Evolutionary conservation across 768 basidiomycete species (phyloP).

Genomic region (Gymnopilus dilepis): DNA sequence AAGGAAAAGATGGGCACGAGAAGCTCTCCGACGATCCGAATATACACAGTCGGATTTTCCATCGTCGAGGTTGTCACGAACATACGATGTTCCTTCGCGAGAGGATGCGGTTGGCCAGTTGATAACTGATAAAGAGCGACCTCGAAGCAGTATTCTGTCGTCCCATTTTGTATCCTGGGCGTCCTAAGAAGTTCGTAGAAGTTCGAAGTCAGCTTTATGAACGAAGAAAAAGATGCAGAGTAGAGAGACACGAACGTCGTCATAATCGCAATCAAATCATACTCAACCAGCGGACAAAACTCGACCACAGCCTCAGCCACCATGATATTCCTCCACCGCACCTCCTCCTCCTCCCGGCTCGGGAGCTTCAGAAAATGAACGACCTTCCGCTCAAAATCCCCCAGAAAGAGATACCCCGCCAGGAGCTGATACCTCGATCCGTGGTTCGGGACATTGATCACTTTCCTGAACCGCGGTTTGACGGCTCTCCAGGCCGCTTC

Average conservation of each 20-base stretch:
- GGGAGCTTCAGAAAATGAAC: neutral
- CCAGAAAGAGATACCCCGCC: neutral
- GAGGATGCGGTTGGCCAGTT: constrained; percentile 42
- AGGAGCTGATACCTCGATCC: neutral
- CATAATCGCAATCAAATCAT: constrained; percentile 48
- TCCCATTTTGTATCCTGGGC: neutral
- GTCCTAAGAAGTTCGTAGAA: neutral
- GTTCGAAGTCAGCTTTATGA: too few relatives aligned
- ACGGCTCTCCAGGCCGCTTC: neutral
- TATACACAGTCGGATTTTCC: constrained; percentile 39
- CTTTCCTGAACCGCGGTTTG: neutral
- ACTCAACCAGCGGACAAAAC: constrained; percentile 38
- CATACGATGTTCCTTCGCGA: constrained; percentile 34
- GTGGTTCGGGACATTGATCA: neutral
- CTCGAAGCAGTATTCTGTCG: constrained; percentile 15
- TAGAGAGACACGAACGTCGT: constrained; percentile 34
- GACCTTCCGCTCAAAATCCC: neutral
- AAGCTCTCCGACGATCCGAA: constrained; percentile 52
- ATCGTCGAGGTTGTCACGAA: constrained; percentile 31
- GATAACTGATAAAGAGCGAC: constrained; percentile 39
- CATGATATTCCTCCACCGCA: constrained; percentile 16
- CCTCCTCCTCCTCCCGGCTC: neutral
- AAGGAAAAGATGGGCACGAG: constrained; percentile 44
- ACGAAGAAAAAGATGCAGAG: neutral
- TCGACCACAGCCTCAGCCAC: constrained; percentile 49